phyloP scores from a whole-genome alignment of 1,284 basidiomycete genomes.

The Ganoderma boninense region DNA sequence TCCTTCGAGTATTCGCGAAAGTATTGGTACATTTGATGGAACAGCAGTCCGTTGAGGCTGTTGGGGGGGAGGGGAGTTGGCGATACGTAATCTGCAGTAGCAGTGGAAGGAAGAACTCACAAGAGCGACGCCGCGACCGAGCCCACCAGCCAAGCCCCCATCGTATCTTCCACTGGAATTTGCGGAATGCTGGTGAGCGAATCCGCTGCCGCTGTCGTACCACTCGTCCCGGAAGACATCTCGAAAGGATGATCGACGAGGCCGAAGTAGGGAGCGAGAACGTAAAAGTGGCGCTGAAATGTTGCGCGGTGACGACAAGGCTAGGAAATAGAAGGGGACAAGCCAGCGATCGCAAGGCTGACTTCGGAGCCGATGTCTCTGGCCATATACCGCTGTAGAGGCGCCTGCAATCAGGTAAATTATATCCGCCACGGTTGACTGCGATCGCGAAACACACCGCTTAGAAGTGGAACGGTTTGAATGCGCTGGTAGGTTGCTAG shows the following conservation, averaged over 20 bases:
- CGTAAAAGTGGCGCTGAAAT: not conserved
- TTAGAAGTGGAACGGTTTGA: not conserved
- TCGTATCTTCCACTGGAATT: not conserved
- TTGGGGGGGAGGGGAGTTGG: no score
- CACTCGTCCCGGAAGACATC: not conserved
- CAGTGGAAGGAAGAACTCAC: not conserved
- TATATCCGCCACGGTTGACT: not conserved
- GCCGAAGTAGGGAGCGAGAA: not conserved
- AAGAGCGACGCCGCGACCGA: not conserved
- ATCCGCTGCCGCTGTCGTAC: not conserved
- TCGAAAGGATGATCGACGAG: not conserved
- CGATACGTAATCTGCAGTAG: no score
- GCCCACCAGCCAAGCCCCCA: not conserved
- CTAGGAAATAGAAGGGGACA: not conserved
- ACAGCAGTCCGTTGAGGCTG: constrained; percentile 18
- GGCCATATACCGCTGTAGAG: not conserved
- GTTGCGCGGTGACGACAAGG: no score
- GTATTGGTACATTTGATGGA: constrained; percentile 17
- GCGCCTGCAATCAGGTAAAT: not conserved
- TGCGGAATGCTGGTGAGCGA: not conserved
- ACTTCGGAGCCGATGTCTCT: not conserved
- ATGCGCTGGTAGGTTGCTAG: not conserved
- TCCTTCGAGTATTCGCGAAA: constrained; percentile 9
- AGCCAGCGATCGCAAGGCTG: not conserved
- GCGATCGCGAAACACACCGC: not conserved